Percentiles rank a stretch among this genome's conserved stretches.
These are phyloP conservation scores for Parietaria judaica DNA, from an alignment of 306 rosid genomes.

Conservation along the genomic window DNA sequence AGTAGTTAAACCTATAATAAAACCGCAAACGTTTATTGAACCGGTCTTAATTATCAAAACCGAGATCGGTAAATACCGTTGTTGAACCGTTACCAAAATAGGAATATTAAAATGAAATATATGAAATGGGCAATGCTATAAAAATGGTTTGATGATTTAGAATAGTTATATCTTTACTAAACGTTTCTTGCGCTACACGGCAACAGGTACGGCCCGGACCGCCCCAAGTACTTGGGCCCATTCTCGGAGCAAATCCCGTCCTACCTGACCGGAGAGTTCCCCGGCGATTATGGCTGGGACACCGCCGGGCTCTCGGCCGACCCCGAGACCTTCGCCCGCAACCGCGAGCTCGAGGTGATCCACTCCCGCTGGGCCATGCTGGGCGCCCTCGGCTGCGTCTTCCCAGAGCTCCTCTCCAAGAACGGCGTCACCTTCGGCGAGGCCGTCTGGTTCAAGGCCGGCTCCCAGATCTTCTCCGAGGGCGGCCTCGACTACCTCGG, in stretches of 20 bases:
- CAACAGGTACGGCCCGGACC: conserved; percentile 92
- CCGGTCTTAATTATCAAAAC: no score
- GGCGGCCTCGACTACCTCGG: conserved; percentile 96
- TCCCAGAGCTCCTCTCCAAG: conserved; percentile 77
- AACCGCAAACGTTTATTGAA: no score
- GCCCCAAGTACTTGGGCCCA: conserved; percentile 95
- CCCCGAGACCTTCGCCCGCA: conserved; percentile 86
- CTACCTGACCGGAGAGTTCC: conserved; percentile 85
- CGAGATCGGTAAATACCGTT: no score
- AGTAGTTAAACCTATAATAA: no score
- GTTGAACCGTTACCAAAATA: no score
- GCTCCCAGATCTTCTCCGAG: conserved; percentile 85
- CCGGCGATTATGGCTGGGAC: conserved; percentile 98
- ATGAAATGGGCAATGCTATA: no score
- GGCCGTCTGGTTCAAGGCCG: conserved; percentile 98
- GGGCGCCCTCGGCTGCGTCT: conserved; percentile 74
- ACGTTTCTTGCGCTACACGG: neutral
- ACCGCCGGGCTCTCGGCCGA: conserved; percentile 95
- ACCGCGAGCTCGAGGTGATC: conserved; percentile 91
- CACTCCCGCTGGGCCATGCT: conserved; percentile 96
- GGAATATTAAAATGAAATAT: no score
- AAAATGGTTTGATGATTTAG: no score
- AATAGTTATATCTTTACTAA: no score
- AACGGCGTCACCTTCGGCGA: conserved; percentile 90
- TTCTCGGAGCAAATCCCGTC: conserved; percentile 96